These are phyloP conservation scores for Trichomonas vaginalis DNA, from an alignment of 208 protist species.

Conservation along the genomic window DNA sequence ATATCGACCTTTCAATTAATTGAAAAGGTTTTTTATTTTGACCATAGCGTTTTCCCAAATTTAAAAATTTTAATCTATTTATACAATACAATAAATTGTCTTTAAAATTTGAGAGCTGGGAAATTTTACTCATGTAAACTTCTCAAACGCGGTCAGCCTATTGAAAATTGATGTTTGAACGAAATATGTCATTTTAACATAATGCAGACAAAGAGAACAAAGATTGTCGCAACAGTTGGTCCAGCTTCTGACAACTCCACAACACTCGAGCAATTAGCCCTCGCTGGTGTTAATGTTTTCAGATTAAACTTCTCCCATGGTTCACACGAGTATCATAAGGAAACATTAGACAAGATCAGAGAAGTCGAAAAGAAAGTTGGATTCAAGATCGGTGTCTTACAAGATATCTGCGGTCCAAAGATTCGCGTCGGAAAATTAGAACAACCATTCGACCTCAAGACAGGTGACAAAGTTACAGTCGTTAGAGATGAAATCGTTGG, in stretches of 20 bases:
- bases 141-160: no score
- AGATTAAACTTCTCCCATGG: conserved; percentile 39
- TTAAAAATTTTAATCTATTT: no score
- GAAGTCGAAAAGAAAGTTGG: not conserved
- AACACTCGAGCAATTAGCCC: conserved; percentile 26
- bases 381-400: conserved; percentile 21
- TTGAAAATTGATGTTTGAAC: no score
- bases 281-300: conserved; percentile 37
- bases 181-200: not conserved
- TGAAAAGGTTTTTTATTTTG: no score
- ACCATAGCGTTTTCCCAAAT: no score
- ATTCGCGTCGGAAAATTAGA: conserved; percentile 39
- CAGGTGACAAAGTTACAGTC: not conserved
- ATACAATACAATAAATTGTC: no score
- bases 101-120: no score
- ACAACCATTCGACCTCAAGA: not conserved
- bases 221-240: conserved; percentile 43
- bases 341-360: conserved; percentile 22
- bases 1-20: no score
- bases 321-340: conserved; percentile 30
- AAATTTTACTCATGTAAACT: no score
- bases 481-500: not conserved
- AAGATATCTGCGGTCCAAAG: conserved; percentile 42
- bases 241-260: conserved; percentile 33
- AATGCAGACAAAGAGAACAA: conserved; percentile 13